Percentiles rank a stretch among this genome's conserved stretches.
Conservation (phyloP, 495 filamentous ascomycete species). For the Cenococcum geophilum region DNA sequence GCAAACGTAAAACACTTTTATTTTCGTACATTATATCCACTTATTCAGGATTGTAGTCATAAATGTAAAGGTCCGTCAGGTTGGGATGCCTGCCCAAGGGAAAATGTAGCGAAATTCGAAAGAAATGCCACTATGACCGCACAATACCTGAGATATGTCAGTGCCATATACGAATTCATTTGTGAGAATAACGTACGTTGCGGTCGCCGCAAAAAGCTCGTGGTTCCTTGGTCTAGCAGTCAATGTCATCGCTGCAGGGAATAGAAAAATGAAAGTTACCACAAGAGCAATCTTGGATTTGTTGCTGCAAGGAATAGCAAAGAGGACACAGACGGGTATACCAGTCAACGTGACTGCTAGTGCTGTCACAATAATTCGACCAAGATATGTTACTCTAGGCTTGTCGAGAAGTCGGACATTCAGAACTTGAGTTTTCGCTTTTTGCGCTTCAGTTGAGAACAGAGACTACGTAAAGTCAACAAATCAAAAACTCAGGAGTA, state of each 20-base stretch:
- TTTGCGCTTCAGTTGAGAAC: not conserved
- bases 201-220: not conserved
- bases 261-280: not conserved
- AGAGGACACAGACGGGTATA: not conserved
- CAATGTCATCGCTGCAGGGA: not conserved
- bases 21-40: too few relatives aligned
- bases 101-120: too few relatives aligned
- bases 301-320: not conserved
- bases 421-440: not conserved
- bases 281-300: not conserved
- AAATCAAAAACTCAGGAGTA: too few relatives aligned
- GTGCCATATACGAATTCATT: too few relatives aligned
- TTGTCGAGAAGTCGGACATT: not conserved
- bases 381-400: not conserved
- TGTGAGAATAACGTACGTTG: not conserved
- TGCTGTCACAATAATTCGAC: not conserved
- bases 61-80: too few relatives aligned
- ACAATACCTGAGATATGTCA: too few relatives aligned
- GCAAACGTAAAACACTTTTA: too few relatives aligned
- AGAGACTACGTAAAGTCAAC: not conserved
- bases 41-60: too few relatives aligned
- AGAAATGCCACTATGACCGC: too few relatives aligned
- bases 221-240: not conserved
- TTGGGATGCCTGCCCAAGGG: too few relatives aligned
- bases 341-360: not conserved